Conservation (phyloP, 176 grass and related monocot genomes). For the Pontederia crassipes region DNA sequence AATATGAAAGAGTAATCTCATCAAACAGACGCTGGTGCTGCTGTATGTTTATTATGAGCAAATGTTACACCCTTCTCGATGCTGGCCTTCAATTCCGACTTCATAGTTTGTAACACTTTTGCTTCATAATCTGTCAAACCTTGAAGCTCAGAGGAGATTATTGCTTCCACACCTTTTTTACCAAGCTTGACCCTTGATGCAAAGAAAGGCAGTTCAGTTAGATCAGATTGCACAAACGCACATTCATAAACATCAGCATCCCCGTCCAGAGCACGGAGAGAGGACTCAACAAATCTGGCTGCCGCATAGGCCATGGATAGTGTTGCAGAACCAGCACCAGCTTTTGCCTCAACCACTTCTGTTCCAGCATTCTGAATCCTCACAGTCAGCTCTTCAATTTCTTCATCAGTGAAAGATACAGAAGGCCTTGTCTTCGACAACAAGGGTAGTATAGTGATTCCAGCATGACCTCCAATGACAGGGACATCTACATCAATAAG, state of each 20-base stretch:
- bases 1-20: no score
- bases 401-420: constrained; percentile 1
- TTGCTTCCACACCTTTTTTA: neutral
- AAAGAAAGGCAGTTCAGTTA: constrained; percentile 13
- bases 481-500: constrained; percentile 10
- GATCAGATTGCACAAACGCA: neutral
- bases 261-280: constrained; percentile 4
- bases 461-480: constrained; percentile 13
- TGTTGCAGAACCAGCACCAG: constrained; percentile 13
- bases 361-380: constrained; percentile 13
- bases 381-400: neutral
- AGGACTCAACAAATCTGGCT: constrained; percentile 9
- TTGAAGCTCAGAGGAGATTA: neutral
- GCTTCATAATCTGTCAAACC: neutral
- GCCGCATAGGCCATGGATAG: constrained; percentile 7
- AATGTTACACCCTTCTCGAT: constrained; percentile 7
- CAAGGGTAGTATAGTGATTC: constrained; percentile 11
- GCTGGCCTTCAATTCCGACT: neutral
- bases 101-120: neutral
- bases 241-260: constrained; percentile 6
- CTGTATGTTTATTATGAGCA: neutral
- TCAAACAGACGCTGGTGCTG: neutral
- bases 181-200: constrained; percentile 9
- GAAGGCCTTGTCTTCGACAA: constrained; percentile 5
- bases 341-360: constrained; percentile 20